Base-by-base conservation (phyloP, 345 rosid genomes). In the Hevea brasiliensis region DNA sequence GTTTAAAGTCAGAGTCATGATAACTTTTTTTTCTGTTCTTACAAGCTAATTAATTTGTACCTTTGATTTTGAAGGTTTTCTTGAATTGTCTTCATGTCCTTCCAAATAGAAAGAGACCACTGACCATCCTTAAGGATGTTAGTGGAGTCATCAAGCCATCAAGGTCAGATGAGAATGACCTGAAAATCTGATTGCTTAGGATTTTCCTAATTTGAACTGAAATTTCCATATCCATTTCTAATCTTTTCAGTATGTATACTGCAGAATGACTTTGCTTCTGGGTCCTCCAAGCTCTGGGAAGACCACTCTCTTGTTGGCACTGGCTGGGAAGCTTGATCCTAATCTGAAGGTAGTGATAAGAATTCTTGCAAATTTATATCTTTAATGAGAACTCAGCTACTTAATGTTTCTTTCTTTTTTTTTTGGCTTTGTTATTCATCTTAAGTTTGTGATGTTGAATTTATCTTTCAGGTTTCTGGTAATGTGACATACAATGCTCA, bases 261-360 rank as follows among this genome's bases (percentile, higher is more conserved):
- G 67, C 73, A 92, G 96, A 71, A 80, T 88, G 90, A 81, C 96
- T 57, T 63, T 92, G 85, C 94, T 92, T 42, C 76, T 92, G 82
- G 98, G 98, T 60, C 98, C 98, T 71, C 96, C 96, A 54, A 76
- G 89, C 72, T 89, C 98, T 44, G 98, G 98, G 9, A 92, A 92
- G 82, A 92, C 96, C 6, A 86, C 94, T 0, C 91, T 92, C 2
- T 53, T 92, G 78, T 80, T 90, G 81, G 92, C 96, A 61, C 80
- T 92, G 76, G 92, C 94, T 20, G 94, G 92, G 65, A 90, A 85
- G 83, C 97, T 92, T 72, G 92, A 86, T 78, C 47, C 73, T 1
- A 67, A 65, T 32, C 87, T 90, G 15, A 82, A 87, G 91, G 96
- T 92, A 24, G 56, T n/a, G 7, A 55, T 67, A 58, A 15, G 23